Conservation (phyloP, 805 yeast species). For the Cyberlindnera veronae region DNA sequence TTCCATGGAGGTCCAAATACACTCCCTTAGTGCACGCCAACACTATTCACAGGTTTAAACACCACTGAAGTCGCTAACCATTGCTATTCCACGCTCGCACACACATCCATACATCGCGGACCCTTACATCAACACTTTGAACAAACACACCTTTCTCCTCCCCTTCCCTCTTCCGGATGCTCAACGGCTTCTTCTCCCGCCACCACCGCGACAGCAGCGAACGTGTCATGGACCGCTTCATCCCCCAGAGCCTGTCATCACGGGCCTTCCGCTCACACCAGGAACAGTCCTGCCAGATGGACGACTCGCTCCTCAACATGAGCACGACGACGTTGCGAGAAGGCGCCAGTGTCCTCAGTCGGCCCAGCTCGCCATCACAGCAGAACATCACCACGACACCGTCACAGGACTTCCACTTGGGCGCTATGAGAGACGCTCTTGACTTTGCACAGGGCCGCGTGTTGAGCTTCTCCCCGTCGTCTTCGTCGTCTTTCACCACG, state of each 20-base stretch:
- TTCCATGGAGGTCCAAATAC: too few relatives aligned
- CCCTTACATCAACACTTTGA: too few relatives aligned
- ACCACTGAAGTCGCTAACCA: too few relatives aligned
- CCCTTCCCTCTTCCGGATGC: not conserved
- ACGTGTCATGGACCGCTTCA: slow-evolving; percentile 35
- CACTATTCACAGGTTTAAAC: too few relatives aligned
- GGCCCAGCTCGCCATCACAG: not conserved
- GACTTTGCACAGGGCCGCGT: slow-evolving; percentile 44
- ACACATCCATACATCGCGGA: too few relatives aligned
- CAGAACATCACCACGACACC: not conserved
- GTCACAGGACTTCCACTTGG: slow-evolving; percentile 28
- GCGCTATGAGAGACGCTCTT: slow-evolving; percentile 47
- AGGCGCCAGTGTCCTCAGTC: slow-evolving; percentile 9
- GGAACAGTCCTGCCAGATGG: slow-evolving; percentile 2
- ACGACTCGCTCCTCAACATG: slow-evolving; percentile 18
- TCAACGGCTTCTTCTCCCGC: slow-evolving; percentile 10
- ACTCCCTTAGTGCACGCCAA: too few relatives aligned
- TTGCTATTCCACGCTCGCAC: too few relatives aligned
- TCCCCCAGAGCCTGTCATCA: slow-evolving; percentile 28
- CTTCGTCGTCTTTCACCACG: too few relatives aligned
- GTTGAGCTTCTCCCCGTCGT: slow-evolving; percentile 30
- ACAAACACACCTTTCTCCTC: slow-evolving; percentile 4
- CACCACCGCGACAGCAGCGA: slow-evolving; percentile 12
- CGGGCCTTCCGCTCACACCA: slow-evolving; percentile 4
- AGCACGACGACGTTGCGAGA: slow-evolving; percentile 15